Evolutionary conservation across 371 early-diverging fungal species (phyloP), one percentile per base, ranked within the genome.

Genomic region (Funneliformis caledonium): DNA sequence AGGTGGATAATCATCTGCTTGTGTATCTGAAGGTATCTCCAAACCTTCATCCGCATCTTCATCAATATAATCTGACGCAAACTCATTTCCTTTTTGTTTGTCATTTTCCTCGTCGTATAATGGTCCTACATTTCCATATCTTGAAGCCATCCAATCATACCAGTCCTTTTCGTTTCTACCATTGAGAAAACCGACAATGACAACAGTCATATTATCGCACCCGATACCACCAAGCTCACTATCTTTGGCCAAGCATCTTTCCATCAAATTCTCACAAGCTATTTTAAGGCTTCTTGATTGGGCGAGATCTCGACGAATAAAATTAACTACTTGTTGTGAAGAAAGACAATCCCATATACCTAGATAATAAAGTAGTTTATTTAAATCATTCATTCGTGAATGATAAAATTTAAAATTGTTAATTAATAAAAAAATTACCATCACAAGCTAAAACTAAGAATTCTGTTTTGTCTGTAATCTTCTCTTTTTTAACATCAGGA

Each of bases 141-240:
- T 31, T 6, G 2, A 0, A 19, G 82, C 75, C 11, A 87, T 81
- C 77, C 82, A 81, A 2, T 86, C 82, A 68, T 89, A 88, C 96
- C 96, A 96, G 82, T 92, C 89, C 5, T 91, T 90, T 72, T 85
- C 80, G 12, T 92, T 86, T 82, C 88, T 88, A 67, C 95, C 96
- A 80, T 93, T 89, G 82, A 97, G 87, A 60, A 97, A 84, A 0
- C 89, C 99, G 5, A 96, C 94, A 64, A 99, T 95, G 59, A 97
- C 87, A 14, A 97, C 94, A 0, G 98, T 97, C 99, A 99, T 99
- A 88, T 99, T 99, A 84, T 99, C 99, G 86, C 97, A 97, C 12
- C 99, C 99, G 37, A 97, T 89, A n/a, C 96, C 96, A 65, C 94
- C 93, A 69, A 93, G 83, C 48, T 94, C 95, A 78, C 89, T 90